Conservation (phyloP, 1,284 basidiomycete genomes). For the Rhodotorula sp. region DNA sequence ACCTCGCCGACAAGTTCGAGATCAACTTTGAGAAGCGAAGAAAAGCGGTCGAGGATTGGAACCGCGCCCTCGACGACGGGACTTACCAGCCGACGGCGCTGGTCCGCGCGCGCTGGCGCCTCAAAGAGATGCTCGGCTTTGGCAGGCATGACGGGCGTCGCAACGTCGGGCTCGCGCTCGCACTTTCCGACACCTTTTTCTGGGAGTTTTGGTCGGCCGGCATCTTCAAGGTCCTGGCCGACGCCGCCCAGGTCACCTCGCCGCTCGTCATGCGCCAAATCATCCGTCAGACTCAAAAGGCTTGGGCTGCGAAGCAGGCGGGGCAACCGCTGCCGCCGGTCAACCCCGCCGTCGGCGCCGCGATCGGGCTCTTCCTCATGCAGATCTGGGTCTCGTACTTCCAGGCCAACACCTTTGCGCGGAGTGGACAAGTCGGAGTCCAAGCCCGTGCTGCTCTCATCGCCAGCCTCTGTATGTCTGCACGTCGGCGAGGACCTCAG, state of each 20-base stretch:
- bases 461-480: conserved; percentile 69
- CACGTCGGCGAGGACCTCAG: too few species aligned
- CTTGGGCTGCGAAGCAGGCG: conserved; percentile 50
- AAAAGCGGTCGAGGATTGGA: conserved; percentile 47
- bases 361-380: conserved; percentile 67
- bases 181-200: conserved; percentile 74
- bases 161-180: conserved; percentile 56
- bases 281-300: conserved; percentile 62
- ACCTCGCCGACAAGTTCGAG: conserved; percentile 54
- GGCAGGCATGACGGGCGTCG: conserved; percentile 47
- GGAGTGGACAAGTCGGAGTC: conserved; percentile 67
- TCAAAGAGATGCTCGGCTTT: conserved; percentile 14
- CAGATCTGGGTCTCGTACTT: conserved; percentile 51
- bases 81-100: conserved; percentile 37
- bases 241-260: conserved; percentile 62
- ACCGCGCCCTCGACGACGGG: conserved; percentile 41
- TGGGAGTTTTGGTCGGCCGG: conserved; percentile 75
- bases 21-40: conserved; percentile 43
- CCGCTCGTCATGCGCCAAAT: conserved; percentile 70
- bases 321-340: conserved; percentile 60
- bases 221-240: conserved; percentile 55
- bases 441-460: conserved; percentile 84
- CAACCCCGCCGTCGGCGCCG: conserved; percentile 70
- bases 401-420: conserved; percentile 34
- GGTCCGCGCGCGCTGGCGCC: conserved; percentile 36